Evolutionary conservation across 1,284 basidiomycete genomes (phyloP), one percentile per base, ranked within the genome.

Genomic region (Coriolopsis trogii): DNA sequence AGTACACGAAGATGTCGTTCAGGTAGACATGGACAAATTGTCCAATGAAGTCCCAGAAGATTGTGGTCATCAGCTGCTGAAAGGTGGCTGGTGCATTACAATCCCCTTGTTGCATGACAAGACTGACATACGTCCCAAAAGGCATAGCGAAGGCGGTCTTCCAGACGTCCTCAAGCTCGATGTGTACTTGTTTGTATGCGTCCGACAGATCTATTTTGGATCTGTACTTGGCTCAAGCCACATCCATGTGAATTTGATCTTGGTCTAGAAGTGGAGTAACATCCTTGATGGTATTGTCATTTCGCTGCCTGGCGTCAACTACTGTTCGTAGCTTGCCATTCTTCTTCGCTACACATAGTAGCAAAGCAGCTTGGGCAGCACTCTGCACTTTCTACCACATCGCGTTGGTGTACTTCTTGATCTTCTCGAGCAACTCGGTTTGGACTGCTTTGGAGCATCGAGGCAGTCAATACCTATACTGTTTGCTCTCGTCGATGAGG

Each of bases 191-290:
- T 49, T 68, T 62, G 38, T 65, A 69, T 1, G 66, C 66, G 20
- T 66, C 56, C 6, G 58, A 62, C 52, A 69, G 46, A 52, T 72
- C 65, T 1, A 71, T 60, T 44, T 69, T 68, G 1, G 69, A 66
- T 0, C 65, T 40, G 24, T 59, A 57, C 4, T 26, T 39, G 2
- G 58, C 55, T 0, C 58, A 24, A 0, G 70, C 66, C 0, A 71
- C 59, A 9, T 64, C 60, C 18, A 51, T 50, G 0, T 61, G 40
- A 16, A 73, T 71, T 13, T 62, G 51, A 10, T 68, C 65, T 42
- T 70, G 67, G 38, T 72, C 65, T 0, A 66, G 70, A 20, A 73
- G 64, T 0, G 65, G 71, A 0, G 65, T 67, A 0, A 67, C 51
- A 36, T 67, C 66, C 43, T 67, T 63, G 2, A 63, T 24, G 0